A percentile compares a stretch with the other conserved stretches of the same genome.
Evolutionary conservation across 2,329 filamentous ascomycete species (phyloP).

Genomic region (Nigrospora osmanthi): DNA sequence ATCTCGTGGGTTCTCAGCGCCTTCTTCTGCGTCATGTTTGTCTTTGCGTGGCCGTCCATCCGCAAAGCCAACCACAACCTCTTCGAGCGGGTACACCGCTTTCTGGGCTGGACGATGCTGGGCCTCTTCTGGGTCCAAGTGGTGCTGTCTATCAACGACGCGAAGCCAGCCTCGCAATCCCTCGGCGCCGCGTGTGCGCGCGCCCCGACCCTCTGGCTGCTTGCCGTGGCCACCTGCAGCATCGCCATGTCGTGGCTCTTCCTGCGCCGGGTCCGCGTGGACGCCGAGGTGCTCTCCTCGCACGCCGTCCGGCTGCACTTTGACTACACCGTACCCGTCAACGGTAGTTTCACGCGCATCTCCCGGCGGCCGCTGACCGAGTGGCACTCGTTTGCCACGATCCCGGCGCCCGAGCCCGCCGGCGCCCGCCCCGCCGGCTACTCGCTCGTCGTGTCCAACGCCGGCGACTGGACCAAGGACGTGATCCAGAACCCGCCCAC

Average conservation of each 20-base stretch:
- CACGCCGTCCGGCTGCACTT: constrained; percentile 70
- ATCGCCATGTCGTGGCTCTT: constrained; percentile 67
- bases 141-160: constrained; percentile 43
- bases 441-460: constrained; percentile 63
- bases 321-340: constrained; percentile 50
- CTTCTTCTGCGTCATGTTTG: constrained; percentile 50
- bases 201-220: constrained; percentile 55
- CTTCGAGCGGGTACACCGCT: constrained; percentile 67
- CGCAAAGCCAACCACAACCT: constrained; percentile 55
- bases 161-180: constrained; percentile 13
- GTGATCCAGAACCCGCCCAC: constrained; percentile 55
- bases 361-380: constrained; percentile 57
- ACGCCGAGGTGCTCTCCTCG: constrained; percentile 58
- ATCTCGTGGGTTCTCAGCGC: constrained; percentile 50
- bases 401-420: constrained; percentile 43
- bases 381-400: constrained; percentile 71
- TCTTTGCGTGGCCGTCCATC: constrained; percentile 54
- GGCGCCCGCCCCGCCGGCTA: constrained; percentile 41
- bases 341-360: constrained; percentile 50
- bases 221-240: constrained; percentile 54
- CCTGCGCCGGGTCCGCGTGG: constrained; percentile 59
- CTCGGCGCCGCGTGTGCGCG: constrained; percentile 28
- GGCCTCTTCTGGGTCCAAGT: constrained; percentile 58
- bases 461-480: constrained; percentile 65
- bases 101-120: constrained; percentile 62